These are phyloP conservation scores for Rhodotorula kratochvilovae DNA, from an alignment of 768 basidiomycete species.

Conservation along the genomic window DNA sequence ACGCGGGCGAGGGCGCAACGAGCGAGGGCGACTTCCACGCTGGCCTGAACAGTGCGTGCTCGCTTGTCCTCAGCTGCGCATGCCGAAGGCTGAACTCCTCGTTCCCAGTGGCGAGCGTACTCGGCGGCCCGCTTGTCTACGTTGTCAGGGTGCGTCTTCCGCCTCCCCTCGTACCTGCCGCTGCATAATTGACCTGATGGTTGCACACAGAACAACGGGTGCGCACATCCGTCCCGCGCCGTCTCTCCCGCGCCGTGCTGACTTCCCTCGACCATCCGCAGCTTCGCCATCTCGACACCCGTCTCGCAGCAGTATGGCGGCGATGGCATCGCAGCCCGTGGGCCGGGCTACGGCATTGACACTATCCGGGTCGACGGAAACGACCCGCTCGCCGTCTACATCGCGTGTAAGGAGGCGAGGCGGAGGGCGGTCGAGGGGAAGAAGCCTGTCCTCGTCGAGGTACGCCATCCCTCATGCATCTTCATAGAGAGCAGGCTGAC, in stretches of 20 bases:
- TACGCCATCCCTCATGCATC: neutral
- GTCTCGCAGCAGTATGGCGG: constrained; percentile 82
- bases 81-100: constrained; percentile 59
- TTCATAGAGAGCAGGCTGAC: neutral
- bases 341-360: constrained; percentile 86
- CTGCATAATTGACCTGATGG: constrained; percentile 47
- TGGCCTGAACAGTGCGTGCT: constrained; percentile 56
- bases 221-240: neutral
- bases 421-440: constrained; percentile 68
- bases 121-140: constrained; percentile 46
- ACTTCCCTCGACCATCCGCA: constrained; percentile 46
- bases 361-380: constrained; percentile 88
- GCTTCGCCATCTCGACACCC: constrained; percentile 88
- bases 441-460: constrained; percentile 74
- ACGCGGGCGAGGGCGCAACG: constrained; percentile 86
- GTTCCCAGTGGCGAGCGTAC: constrained; percentile 59
- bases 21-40: constrained; percentile 96
- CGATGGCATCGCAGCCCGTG: constrained; percentile 86
- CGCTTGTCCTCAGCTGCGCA: constrained; percentile 49
- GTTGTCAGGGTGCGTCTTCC: constrained; percentile 37
- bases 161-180: constrained; percentile 58
- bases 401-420: constrained; percentile 67
- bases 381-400: constrained; percentile 76
- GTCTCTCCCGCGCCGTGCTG: neutral
- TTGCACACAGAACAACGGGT: constrained; percentile 31